Conservation (phyloP, 495 filamentous ascomycete species). For the Pseudevernia furfuracea region DNA sequence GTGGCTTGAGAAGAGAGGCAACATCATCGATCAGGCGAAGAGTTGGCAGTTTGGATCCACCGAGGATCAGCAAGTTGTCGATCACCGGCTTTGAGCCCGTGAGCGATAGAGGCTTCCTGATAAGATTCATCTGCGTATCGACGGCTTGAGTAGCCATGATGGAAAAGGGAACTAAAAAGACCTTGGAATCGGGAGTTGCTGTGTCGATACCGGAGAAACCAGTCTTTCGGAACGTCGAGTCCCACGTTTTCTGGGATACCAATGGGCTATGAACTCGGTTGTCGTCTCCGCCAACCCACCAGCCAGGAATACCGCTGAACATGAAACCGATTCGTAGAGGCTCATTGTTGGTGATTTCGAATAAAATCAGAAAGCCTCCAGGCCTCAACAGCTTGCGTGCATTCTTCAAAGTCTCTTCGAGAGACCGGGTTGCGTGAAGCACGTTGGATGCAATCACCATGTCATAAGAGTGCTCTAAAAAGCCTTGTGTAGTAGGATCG, state of each 20-base stretch:
- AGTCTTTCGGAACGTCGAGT: constrained; percentile 31
- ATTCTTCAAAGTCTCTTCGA: constrained; percentile 28
- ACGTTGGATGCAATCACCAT: constrained; percentile 35
- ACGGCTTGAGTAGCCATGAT: constrained; percentile 41
- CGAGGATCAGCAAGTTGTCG: too few species aligned
- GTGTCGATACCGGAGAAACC: constrained; percentile 47
- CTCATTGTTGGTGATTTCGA: constrained; percentile 39
- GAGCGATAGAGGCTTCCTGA: not conserved
- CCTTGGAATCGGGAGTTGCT: constrained; percentile 39
- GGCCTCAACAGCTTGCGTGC: constrained; percentile 42
- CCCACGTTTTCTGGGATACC: constrained; percentile 32
- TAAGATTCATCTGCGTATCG: constrained; percentile 28
- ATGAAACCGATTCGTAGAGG: constrained; percentile 31
- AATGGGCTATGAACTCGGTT: constrained; percentile 24
- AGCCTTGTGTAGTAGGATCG: constrained; percentile 39
- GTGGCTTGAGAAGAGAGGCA: constrained; percentile 13
- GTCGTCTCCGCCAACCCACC: constrained; percentile 43
- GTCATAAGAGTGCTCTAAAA: constrained; percentile 38
- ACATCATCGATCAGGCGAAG: not conserved
- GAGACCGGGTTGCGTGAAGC: constrained; percentile 21
- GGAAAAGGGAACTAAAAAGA: constrained; percentile 30
- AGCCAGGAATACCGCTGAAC: constrained; percentile 37
- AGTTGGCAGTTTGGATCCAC: too few species aligned
- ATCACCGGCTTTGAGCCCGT: too few species aligned
- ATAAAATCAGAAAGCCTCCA: constrained; percentile 44